Evolutionary conservation across 2,329 filamentous ascomycete species (phyloP).

Genomic region (Penicillium freii): DNA sequence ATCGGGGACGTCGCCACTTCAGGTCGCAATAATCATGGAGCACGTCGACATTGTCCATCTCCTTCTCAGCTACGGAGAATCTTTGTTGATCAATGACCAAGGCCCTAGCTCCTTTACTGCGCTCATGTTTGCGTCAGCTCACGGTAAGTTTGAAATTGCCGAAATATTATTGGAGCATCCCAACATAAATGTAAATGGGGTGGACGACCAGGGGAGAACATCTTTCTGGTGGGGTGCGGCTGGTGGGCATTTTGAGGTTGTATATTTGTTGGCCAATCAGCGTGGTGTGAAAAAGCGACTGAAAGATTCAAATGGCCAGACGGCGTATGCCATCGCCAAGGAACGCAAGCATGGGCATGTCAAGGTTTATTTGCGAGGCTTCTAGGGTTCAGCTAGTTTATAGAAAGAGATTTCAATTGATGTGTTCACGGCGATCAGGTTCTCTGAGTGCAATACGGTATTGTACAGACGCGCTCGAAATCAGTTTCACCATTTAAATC

Average conservation of each 20-base stretch:
- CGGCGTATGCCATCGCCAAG: no score
- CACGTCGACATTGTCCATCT: not conserved
- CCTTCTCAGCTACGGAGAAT: not conserved
- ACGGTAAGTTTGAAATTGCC: not conserved
- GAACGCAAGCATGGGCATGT: no score
- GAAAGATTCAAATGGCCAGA: no score
- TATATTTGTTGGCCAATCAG: not conserved
- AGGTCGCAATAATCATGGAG: not conserved
- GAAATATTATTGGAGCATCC: not conserved
- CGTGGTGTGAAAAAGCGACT: not conserved
- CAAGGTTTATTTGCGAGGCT: no score
- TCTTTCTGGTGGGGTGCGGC: not conserved
- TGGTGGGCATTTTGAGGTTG: not conserved
- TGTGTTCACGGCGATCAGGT: no score
- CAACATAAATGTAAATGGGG: not conserved
- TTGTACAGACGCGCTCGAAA: no score
- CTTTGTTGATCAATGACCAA: not conserved
- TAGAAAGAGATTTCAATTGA: no score
- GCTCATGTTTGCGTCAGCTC: not conserved
- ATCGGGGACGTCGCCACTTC: not conserved
- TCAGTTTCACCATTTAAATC: no score
- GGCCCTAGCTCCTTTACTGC: not conserved
- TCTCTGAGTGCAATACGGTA: no score
- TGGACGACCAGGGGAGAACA: not conserved
- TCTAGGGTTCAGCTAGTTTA: no score